Base-by-base conservation (phyloP, 441 rosid species). In the Gossypium davidsonii region DNA sequence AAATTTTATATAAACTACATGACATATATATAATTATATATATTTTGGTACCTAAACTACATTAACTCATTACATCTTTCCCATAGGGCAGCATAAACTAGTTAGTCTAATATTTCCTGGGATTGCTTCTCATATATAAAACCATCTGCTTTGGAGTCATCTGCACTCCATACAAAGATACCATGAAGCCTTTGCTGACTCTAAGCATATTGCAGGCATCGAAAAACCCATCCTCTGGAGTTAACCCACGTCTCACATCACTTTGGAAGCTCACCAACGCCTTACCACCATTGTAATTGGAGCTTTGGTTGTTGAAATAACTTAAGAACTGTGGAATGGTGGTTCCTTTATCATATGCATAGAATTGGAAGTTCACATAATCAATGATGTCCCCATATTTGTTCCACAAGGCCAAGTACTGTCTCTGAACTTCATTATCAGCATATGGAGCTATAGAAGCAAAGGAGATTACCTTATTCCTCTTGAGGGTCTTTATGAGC, bases 291-390 rank as follows among this genome's bases (percentile, higher is more conserved):
- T 11, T 25, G 5, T 58, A 58, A n/a, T 58, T 58, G 4, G 37
- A 23, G 34, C 17, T 58, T 23, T 58, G 37, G 15, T 23, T 58
- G 37, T 58, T 58, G 62, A 58, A 58, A 10, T 58, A 58, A 58
- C 21, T 25, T 6, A 58, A 18, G 14, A 58, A 25, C 62, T 58
- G 37, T 18, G 62, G 21, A 21, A 58, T 4, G 0, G 62, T 58
- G 3, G 62, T 58, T 58, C 37, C 62, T 58, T 55, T 23, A 55
- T 55, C 59, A 31, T 83, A 83, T 6, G 87, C 85, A 9, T 83
- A 83, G 61, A 83, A 83, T 59, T 83, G 87, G 83, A 84, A 84
- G 79, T 84, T 79, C 28, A 20, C 64, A 4, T 70, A 70, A n/a
- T 70, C 65, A 1, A 70, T 70, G 1, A 31, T 53, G n/a, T 56